phyloP scores from a whole-genome alignment of 768 basidiomycete species.

The Lactarius akahatsu region DNA sequence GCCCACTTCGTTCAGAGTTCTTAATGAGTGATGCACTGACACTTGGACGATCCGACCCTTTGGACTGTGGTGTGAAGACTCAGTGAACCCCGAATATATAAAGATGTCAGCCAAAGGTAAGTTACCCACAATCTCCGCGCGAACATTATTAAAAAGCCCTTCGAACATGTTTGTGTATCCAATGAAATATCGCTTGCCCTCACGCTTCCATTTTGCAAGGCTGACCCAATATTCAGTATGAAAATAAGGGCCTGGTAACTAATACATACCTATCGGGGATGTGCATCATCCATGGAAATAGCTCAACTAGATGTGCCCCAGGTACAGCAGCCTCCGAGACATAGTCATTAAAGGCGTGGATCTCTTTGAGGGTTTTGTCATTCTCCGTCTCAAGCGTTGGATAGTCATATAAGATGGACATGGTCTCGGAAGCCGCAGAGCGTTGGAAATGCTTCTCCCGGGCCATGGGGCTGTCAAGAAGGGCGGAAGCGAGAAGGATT shows the following conservation, averaged over 20 bases:
- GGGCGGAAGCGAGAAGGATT: background rate
- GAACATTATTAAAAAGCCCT: slow-evolving; percentile 24
- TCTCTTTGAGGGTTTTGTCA: slow-evolving; percentile 11
- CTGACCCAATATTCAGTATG: background rate
- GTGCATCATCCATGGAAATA: slow-evolving; percentile 27
- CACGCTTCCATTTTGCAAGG: slow-evolving; percentile 33
- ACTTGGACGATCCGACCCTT: slow-evolving; percentile 10
- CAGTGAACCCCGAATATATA: background rate
- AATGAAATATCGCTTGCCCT: slow-evolving; percentile 18
- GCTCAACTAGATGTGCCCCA: slow-evolving; percentile 30
- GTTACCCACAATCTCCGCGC: slow-evolving; percentile 19
- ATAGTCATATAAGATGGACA: slow-evolving; percentile 19
- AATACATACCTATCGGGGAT: slow-evolving; percentile 11
- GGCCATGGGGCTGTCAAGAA: background rate
- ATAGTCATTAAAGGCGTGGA: background rate
- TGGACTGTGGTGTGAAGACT: background rate
- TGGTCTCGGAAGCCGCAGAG: slow-evolving; percentile 2
- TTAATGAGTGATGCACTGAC: slow-evolving; percentile 19
- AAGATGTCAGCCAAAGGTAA: background rate
- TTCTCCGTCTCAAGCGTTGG: slow-evolving; percentile 11
- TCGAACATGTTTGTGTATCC: slow-evolving; percentile 20
- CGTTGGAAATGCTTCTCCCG: slow-evolving; percentile 12
- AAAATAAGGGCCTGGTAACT: background rate
- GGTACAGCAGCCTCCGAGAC: slow-evolving; percentile 19
- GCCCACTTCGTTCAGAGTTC: background rate